Base-by-base conservation (phyloP, 306 rosid species). In the Cucurbita ficifolia region DNA sequence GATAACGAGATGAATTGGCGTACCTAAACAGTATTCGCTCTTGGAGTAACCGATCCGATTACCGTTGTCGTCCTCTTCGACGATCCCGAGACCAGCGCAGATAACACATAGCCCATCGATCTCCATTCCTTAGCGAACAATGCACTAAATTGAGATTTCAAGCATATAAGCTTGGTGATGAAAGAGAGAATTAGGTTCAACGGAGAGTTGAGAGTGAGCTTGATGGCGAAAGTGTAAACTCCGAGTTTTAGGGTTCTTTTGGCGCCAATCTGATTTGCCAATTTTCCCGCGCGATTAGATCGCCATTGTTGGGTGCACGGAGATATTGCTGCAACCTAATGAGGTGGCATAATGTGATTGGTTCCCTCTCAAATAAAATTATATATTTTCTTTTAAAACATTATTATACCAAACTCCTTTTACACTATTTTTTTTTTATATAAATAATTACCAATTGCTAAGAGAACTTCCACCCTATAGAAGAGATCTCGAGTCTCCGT, bases 11-110 rank as follows among this genome's bases (percentile, higher is more conserved):
- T 67, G 48, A 16, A 38, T 43, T 50, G 71, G 45, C 45, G 8
- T 83, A 90, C 96, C 98, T 67, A 86, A 81, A 76, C 97, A 94
- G 83, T 87, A 82, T 81, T 86, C 89, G 71, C 78, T 84, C 80
- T 85, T 89, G 17, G 77, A 16, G 81, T 85, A 94, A 17, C 87
- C 97, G 62, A 84, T 80, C 79, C 80, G 85, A 58, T 89, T 78
- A 36, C 89, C 90, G n/a, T 82, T 18, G 5, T 78, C 78, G 48
- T 94, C 95, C 24, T 87, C 90, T 56, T 86, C 87, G 14, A 76
- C 57, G 64, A 71, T 18, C 53, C 98, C 97, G 13, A 94, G 81
- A 33, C 94, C 94, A 59, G 81, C 87, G 75, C 97, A 93, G 77
- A 87, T 87, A 77, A 75, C 75, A 10, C 93, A 94, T 69, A 94